Evolutionary conservation across 2,329 filamentous ascomycete genomes (phyloP).

Genomic region (Akanthomyces muscarius): DNA sequence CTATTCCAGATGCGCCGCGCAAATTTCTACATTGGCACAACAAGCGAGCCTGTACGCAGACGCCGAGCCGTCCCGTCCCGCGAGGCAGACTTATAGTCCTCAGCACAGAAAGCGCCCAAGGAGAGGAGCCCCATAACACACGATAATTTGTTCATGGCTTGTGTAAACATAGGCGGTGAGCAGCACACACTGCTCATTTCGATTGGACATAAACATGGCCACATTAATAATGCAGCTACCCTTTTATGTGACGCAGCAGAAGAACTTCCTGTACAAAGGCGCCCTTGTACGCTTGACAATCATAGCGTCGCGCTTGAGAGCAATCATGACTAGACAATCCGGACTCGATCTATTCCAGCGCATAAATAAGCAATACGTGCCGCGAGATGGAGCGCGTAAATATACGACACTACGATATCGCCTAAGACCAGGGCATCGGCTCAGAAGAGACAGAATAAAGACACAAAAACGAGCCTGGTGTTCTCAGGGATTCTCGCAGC

Average conservation of each 20-base stretch:
- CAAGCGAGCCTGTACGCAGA: background rate
- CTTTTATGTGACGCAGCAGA: background rate
- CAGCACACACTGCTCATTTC: background rate
- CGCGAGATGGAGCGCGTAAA: background rate
- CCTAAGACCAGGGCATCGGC: no score
- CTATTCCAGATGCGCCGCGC: no score
- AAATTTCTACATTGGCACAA: background rate
- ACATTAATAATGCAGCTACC: background rate
- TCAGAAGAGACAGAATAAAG: background rate
- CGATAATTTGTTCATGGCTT: no score
- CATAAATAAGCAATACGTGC: background rate
- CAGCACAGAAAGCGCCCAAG: background rate
- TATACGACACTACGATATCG: background rate
- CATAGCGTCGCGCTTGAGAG: background rate
- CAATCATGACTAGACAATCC: background rate
- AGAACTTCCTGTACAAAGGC: background rate
- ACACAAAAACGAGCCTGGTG: background rate
- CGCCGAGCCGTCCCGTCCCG: no score
- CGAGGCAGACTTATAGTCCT: background rate
- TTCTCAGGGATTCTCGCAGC: no score
- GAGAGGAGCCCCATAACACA: background rate
- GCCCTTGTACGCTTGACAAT: background rate
- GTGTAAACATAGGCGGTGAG: background rate
- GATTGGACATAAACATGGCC: background rate
- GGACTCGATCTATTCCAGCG: background rate